Evolutionary conservation across 345 rosid genomes (phyloP).

Genomic region (Zanthoxylum bungeanum): DNA sequence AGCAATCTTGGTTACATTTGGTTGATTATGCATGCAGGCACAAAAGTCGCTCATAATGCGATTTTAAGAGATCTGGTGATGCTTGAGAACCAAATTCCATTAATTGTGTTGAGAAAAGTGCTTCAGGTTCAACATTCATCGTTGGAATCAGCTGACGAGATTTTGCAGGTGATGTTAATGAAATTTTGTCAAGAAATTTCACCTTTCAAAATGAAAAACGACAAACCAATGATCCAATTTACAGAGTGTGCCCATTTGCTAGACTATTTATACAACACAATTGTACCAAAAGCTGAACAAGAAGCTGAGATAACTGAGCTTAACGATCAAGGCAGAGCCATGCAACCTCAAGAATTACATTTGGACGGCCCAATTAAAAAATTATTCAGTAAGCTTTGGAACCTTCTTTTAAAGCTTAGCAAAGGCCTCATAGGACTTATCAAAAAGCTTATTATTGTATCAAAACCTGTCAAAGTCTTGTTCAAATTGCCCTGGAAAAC

Average conservation of each 20-base stretch:
- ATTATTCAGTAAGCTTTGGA: constrained; percentile 22
- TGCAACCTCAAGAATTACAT: constrained; percentile 14
- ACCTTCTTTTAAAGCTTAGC: constrained; percentile 22
- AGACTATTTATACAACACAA: constrained; percentile 36
- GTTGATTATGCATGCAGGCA: no score
- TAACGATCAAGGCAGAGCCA: constrained; percentile 21
- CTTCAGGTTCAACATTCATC: no score
- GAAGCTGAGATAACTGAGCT: constrained; percentile 12
- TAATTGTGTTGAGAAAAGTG: no score
- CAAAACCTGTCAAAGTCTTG: constrained; percentile 26
- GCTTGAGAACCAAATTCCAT: no score
- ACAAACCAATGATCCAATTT: not conserved
- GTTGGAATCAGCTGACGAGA: no score
- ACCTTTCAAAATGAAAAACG: not conserved
- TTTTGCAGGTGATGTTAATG: no score
- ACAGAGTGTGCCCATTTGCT: not conserved
- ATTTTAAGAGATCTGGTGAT: no score
- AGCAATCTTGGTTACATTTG: no score
- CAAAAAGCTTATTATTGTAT: constrained; percentile 25
- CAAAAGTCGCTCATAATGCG: no score
- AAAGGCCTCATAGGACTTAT: constrained; percentile 11
- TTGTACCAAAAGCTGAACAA: constrained; percentile 35
- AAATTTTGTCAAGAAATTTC: not conserved
- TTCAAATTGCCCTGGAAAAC: constrained; percentile 48
- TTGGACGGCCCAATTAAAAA: constrained; percentile 12